Conservation (phyloP, 345 rosid species). For the Heritiera fomes region DNA sequence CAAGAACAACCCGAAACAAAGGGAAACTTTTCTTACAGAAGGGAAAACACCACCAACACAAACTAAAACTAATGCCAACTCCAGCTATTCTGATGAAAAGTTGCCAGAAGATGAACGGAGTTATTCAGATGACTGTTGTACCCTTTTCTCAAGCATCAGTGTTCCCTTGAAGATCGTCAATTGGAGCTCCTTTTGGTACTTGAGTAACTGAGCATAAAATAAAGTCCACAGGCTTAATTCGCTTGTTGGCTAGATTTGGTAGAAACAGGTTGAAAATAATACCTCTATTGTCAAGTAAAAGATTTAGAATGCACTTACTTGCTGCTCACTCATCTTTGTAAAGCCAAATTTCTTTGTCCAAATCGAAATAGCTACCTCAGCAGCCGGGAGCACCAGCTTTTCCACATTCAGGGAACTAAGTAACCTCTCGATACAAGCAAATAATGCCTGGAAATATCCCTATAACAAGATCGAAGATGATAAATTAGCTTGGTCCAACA, state of each 20-base stretch:
- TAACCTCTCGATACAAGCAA: constrained; percentile 77
- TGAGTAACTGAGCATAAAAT: constrained; percentile 48
- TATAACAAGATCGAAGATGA: constrained; percentile 27
- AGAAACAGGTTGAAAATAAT: neutral
- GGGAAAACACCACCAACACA: neutral
- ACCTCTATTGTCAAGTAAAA: neutral
- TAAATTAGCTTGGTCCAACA: neutral
- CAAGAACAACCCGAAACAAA: neutral
- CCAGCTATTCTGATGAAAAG: neutral
- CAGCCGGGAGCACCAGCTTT: constrained; percentile 93
- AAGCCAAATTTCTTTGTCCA: constrained; percentile 94
- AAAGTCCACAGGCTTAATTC: neutral
- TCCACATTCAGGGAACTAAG: constrained; percentile 71
- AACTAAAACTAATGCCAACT: neutral
- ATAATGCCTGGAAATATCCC: constrained; percentile 93
- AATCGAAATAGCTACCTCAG: constrained; percentile 91
- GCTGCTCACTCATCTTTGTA: constrained; percentile 66
- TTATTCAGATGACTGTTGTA: constrained; percentile 39
- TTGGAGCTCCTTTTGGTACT: constrained; percentile 66
- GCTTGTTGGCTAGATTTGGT: neutral
- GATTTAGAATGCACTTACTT: constrained; percentile 49
- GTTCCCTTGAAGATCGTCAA: constrained; percentile 88
- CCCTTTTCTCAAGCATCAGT: constrained; percentile 80
- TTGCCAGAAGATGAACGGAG: neutral
- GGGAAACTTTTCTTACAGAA: constrained; percentile 13